Conservation (phyloP, 306 rosid species). For the Cajanus cajan region DNA sequence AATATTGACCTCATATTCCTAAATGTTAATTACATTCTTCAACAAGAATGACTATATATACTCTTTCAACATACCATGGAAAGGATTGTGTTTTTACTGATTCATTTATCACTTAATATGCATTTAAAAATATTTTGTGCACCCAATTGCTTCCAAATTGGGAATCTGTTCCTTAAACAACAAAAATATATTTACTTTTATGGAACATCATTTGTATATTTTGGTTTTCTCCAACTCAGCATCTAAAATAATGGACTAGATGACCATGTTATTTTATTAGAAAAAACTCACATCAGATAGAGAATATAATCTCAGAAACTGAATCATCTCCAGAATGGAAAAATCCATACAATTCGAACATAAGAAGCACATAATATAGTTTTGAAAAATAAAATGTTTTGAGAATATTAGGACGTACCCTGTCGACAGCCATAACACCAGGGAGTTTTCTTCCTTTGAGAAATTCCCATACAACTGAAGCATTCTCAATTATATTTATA, state of each 20-base stretch:
- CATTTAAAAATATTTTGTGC: neutral
- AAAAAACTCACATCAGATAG: neutral
- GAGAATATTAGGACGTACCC: slow-evolving; percentile 42
- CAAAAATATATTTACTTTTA: slow-evolving; percentile 6
- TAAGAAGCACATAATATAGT: slow-evolving; percentile 6
- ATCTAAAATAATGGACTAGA: neutral
- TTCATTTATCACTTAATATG: neutral
- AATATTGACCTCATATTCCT: neutral
- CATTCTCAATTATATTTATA: slow-evolving; percentile 55
- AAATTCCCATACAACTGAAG: slow-evolving; percentile 90
- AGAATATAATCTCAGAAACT: neutral
- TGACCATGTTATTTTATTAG: neutral
- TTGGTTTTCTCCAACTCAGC: neutral
- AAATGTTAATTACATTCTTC: neutral
- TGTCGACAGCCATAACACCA: slow-evolving; percentile 74
- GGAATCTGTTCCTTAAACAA: neutral
- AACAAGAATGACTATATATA: neutral
- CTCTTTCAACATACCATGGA: neutral
- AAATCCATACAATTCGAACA: slow-evolving; percentile 13
- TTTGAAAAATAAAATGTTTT: slow-evolving; percentile 2
- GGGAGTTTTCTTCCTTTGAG: slow-evolving; percentile 91
- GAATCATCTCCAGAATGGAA: slow-evolving; percentile 2
- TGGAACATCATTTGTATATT: slow-evolving; percentile 12
- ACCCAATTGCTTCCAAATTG: neutral
- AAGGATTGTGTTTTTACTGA: neutral